Conservation (phyloP, 73 alveolate genomes). For the Paramecium primaurelia region DNA sequence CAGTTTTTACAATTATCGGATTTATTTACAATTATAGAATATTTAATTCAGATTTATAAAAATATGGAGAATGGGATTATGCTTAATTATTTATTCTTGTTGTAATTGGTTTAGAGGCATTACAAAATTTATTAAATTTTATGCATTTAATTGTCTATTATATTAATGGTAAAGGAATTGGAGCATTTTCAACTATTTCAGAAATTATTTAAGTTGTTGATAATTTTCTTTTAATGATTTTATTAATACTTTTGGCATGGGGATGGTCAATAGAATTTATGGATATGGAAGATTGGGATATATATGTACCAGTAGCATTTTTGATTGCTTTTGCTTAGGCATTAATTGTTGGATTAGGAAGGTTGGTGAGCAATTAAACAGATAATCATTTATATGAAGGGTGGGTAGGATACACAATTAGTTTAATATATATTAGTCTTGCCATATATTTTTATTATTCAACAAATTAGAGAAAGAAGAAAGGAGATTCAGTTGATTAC, state of each 20-base stretch:
- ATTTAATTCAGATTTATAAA: neutral
- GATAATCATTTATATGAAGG: constrained; percentile 19
- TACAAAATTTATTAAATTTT: constrained; percentile 7
- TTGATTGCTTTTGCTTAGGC: neutral
- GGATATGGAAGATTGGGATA: constrained; percentile 57
- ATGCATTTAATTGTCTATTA: constrained; percentile 38
- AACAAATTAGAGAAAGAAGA: neutral
- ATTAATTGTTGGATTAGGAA: constrained; percentile 36
- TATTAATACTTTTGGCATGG: constrained; percentile 54
- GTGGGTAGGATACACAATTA: constrained; percentile 1
- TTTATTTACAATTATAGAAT: neutral
- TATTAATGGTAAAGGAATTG: constrained; percentile 46
- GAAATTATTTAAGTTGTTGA: constrained; percentile 23
- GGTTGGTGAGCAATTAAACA: neutral
- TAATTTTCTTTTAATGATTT: neutral
- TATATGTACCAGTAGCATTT: constrained; percentile 51
- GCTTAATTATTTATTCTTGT: constrained; percentile 50
- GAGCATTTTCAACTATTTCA: neutral
- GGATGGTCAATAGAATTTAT: constrained; percentile 58
- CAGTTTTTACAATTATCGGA: neutral
- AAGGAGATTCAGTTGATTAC: neutral
- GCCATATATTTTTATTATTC: neutral
- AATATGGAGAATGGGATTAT: constrained; percentile 55
- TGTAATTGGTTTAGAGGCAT: constrained; percentile 27
- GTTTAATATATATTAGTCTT: neutral